phyloP scores from a whole-genome alignment of 345 rosid species.

The Reutealis trisperma region DNA sequence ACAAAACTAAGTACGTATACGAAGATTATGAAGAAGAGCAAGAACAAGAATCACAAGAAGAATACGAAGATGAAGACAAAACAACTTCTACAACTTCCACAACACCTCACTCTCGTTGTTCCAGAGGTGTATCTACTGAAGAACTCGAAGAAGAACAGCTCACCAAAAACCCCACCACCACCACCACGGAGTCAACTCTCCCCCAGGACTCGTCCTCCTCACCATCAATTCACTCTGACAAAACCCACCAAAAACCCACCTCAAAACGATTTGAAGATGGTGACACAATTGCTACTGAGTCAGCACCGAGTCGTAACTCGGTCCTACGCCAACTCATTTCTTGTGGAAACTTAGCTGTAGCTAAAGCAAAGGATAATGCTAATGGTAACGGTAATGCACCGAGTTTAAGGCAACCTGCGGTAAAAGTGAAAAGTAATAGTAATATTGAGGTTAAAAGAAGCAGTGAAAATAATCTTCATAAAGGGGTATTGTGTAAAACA shows the following conservation, averaged over 20 bases:
- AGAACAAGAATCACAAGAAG: constrained; percentile 58
- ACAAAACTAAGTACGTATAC: constrained; percentile 17
- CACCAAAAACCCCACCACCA: constrained; percentile 11
- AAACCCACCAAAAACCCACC: not conserved
- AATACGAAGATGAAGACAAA: constrained; percentile 70
- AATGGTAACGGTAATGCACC: constrained; percentile 24
- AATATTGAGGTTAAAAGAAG: constrained; percentile 18
- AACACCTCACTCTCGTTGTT: constrained; percentile 81
- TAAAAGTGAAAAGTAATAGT: not conserved
- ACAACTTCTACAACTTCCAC: constrained; percentile 79
- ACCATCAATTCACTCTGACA: constrained; percentile 20
- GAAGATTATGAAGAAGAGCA: constrained; percentile 41
- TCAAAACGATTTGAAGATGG: constrained; percentile 51
- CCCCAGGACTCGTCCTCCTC: constrained; percentile 27
- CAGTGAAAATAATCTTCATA: constrained; percentile 39
- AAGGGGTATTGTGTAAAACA: constrained; percentile 48
- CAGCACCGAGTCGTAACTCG: constrained; percentile 48
- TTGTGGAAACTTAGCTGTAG: constrained; percentile 61
- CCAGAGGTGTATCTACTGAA: constrained; percentile 76
- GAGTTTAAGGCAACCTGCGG: constrained; percentile 22
- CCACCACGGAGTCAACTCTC: constrained; percentile 19
- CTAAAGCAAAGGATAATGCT: constrained; percentile 29
- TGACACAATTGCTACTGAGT: constrained; percentile 34
- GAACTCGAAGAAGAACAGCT: constrained; percentile 50
- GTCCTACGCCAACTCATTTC: constrained; percentile 70